Percentiles rank a stretch among this genome's conserved stretches.
phyloP scores from a whole-genome alignment of 2,329 filamentous ascomycete genomes.

The Tolypocladium capitatum region DNA sequence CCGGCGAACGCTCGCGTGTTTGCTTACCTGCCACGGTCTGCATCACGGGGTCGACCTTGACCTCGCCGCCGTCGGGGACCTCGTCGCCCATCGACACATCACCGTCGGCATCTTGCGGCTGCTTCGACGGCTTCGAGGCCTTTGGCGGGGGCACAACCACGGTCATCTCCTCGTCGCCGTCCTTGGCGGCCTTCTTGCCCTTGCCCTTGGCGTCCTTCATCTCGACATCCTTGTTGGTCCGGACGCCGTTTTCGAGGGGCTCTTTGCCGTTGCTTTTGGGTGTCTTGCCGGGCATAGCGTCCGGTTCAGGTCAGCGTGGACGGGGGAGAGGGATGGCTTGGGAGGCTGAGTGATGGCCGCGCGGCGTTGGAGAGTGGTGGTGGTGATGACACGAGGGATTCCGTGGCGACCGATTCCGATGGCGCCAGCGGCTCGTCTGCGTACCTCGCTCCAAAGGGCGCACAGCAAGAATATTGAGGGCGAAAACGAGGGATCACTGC shows the following conservation, averaged over 20 bases:
- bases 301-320: neutral
- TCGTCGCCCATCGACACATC: slow-evolving; percentile 60
- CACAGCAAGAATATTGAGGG: neutral
- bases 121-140: slow-evolving; percentile 42
- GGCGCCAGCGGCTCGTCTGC: slow-evolving; percentile 1
- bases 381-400: slow-evolving; percentile 1
- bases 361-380: neutral
- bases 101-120: slow-evolving; percentile 47
- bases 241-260: slow-evolving; percentile 54
- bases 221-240: slow-evolving; percentile 50
- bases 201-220: slow-evolving; percentile 60
- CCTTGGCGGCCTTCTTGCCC: slow-evolving; percentile 49
- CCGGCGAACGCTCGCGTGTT: neutral
- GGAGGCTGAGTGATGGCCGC: neutral
- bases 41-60: slow-evolving; percentile 45
- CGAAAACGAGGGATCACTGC: neutral
- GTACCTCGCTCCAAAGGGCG: slow-evolving; percentile 1
- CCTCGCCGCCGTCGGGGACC: slow-evolving; percentile 38
- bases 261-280: slow-evolving; percentile 60
- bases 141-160: slow-evolving; percentile 67
- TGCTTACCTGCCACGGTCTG: slow-evolving; percentile 47
- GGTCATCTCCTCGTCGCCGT: slow-evolving; percentile 68
- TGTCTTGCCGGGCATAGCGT: slow-evolving; percentile 57
- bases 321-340: neutral
- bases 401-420: slow-evolving; percentile 1